These are phyloP conservation scores for Peterozyma xylosa DNA, from an alignment of 805 yeast genomes.

Conservation along the genomic window DNA sequence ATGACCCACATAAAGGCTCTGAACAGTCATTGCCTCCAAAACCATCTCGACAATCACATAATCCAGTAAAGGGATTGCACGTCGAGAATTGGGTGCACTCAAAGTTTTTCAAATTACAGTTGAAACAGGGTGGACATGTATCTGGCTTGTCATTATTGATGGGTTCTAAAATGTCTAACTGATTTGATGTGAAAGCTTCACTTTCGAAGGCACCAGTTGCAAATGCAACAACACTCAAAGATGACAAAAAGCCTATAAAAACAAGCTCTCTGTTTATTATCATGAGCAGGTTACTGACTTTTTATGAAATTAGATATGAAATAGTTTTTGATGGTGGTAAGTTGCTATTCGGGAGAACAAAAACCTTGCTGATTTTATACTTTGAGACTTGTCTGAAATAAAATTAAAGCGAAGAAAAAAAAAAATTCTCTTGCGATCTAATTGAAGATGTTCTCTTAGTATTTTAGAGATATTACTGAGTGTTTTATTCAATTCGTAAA, in stretches of 20 bases:
- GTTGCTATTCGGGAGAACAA: too few relatives aligned
- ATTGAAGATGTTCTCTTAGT: too few relatives aligned
- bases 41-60: slow-evolving; percentile 88
- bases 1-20: slow-evolving; percentile 79
- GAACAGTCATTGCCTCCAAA: slow-evolving; percentile 93
- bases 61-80: slow-evolving; percentile 86
- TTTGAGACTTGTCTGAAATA: too few relatives aligned
- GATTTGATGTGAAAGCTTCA: neutral
- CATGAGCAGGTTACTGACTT: too few relatives aligned
- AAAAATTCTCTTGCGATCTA: slow-evolving; percentile 8
- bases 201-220: too few relatives aligned
- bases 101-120: slow-evolving; percentile 87
- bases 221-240: slow-evolving; percentile 1
- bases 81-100: slow-evolving; percentile 83
- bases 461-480: too few relatives aligned
- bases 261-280: too few relatives aligned
- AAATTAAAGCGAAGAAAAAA: too few relatives aligned
- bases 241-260: slow-evolving; percentile 9
- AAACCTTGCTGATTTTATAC: too few relatives aligned
- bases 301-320: too few relatives aligned
- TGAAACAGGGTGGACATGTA: slow-evolving; percentile 86
- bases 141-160: neutral
- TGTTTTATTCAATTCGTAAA: too few relatives aligned
- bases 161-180: neutral
- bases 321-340: too few relatives aligned